A percentile compares a stretch with the other conserved stretches of the same genome.
Conservation (phyloP, 2,329 filamentous ascomycete species). For the Diaporthe caulivora region DNA sequence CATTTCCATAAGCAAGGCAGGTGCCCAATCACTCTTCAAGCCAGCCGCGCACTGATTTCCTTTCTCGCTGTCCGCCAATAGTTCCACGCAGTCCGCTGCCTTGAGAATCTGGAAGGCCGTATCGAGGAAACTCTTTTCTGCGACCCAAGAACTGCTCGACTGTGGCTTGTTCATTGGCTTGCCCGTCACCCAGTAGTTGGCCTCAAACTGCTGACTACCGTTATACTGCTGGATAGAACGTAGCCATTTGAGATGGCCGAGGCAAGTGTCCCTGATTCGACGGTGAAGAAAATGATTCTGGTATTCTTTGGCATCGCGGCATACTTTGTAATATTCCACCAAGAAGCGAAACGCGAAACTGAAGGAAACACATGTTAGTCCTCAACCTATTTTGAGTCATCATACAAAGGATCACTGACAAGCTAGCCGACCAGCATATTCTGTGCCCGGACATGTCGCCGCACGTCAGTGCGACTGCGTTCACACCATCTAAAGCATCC, state of each 20-base stretch:
- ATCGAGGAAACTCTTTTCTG: not conserved
- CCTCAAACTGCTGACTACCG: not conserved
- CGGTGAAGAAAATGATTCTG: not conserved
- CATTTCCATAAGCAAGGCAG: not conserved
- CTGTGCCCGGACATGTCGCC: constrained; percentile 39
- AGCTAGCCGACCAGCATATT: constrained; percentile 37
- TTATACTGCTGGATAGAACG: not conserved
- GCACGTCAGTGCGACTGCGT: constrained; percentile 12
- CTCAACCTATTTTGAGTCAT: not conserved
- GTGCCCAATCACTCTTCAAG: not conserved
- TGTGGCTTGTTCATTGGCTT: not conserved
- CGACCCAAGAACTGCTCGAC: not conserved
- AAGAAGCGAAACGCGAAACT: constrained; percentile 26
- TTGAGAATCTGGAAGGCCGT: constrained; percentile 9
- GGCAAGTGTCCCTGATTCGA: not conserved
- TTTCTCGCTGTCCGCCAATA: not conserved
- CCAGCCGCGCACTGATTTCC: not conserved
- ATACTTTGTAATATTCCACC: not conserved
- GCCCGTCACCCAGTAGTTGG: not conserved
- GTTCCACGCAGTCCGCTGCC: not conserved
- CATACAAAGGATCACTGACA: constrained; percentile 19
- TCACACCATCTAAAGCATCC: not conserved
- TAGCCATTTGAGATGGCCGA: constrained; percentile 16
- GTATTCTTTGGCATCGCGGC: not conserved
- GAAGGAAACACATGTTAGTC: too few relatives aligned